These are phyloP conservation scores for Erodium texanum DNA, from an alignment of 441 rosid genomes.

Conservation along the genomic window DNA sequence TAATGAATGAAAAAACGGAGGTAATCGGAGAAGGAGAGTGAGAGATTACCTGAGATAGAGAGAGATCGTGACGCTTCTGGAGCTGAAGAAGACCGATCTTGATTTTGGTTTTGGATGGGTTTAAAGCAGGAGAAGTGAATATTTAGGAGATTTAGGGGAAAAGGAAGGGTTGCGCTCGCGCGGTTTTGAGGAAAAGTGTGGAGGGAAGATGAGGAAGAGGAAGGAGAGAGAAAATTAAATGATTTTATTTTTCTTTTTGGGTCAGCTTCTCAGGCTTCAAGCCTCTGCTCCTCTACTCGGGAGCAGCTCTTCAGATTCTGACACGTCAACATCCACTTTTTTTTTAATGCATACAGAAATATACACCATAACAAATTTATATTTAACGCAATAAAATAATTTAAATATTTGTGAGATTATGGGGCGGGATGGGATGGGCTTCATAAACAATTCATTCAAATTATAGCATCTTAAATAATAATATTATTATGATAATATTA, in stretches of 20 bases:
- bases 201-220: slow-evolving; percentile 2
- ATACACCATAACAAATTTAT: neutral
- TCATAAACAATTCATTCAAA: no score
- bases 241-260: neutral
- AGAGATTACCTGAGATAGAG: neutral
- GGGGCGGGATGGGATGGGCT: no score
- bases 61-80: slow-evolving; percentile 1
- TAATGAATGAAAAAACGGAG: neutral
- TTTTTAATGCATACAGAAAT: neutral
- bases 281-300: neutral
- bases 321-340: neutral
- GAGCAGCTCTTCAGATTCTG: neutral
- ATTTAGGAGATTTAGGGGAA: neutral
- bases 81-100: neutral
- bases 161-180: slow-evolving; percentile 6
- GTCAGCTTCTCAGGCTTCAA: neutral
- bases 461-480: no score
- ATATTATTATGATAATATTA: no score
- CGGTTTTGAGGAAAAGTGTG: neutral
- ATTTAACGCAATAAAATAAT: no score
- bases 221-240: neutral
- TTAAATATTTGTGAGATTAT: no score
- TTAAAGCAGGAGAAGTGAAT: neutral
- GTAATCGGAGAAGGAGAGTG: neutral
- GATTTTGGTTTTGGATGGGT: neutral